A percentile compares a stretch with the other conserved stretches of the same genome.
Evolutionary conservation across 148 eudicot genomes (phyloP).

Genomic region (Persicaria maculosa): DNA sequence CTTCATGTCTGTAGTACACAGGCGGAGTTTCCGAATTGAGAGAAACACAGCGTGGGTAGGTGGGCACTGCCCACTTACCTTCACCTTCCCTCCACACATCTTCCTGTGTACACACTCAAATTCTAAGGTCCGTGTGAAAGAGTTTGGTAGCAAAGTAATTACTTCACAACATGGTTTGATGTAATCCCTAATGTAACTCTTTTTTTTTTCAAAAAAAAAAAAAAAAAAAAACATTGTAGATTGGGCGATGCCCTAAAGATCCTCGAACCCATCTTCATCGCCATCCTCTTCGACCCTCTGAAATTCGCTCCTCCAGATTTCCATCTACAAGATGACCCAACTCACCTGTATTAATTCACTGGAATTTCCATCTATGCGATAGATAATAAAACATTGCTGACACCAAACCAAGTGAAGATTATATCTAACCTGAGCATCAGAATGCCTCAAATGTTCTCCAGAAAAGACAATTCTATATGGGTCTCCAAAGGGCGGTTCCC

Average conservation of each 20-base stretch:
- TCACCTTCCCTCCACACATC: neutral
- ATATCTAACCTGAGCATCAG: slow-evolving; percentile 78
- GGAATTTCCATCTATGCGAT: neutral
- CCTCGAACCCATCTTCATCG: slow-evolving; percentile 93
- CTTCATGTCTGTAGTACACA: no score
- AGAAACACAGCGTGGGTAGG: neutral
- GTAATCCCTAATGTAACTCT: neutral
- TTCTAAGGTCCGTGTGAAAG: neutral
- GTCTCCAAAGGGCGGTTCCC: slow-evolving; percentile 23
- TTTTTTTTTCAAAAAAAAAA: neutral
- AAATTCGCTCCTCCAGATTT: slow-evolving; percentile 78
- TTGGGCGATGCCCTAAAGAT: slow-evolving; percentile 29
- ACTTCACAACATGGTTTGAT: neutral
- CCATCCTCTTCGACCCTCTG: slow-evolving; percentile 82
- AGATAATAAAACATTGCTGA: neutral
- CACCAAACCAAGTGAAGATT: neutral
- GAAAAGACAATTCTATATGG: slow-evolving; percentile 38
- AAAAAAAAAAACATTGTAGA: neutral
- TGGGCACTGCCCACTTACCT: neutral
- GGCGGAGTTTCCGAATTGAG: neutral
- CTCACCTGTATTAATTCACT: neutral
- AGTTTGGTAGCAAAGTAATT: neutral
- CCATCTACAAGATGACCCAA: slow-evolving; percentile 47
- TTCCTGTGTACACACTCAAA: neutral
- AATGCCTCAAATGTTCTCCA: slow-evolving; percentile 72